Conservation (phyloP, 129 eudicot species). For the Lonicera japonica region DNA sequence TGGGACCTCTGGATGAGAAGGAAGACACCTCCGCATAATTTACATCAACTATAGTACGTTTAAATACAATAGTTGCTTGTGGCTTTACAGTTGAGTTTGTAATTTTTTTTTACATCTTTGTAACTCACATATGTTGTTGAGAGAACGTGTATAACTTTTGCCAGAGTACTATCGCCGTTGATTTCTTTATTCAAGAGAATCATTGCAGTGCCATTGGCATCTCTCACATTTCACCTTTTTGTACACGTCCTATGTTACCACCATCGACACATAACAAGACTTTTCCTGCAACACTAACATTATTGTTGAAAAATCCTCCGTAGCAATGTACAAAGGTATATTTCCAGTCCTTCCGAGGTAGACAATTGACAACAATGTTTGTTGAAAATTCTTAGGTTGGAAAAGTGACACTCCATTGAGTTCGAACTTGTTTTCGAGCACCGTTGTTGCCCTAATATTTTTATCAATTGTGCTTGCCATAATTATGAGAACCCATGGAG, state of each 20-base stretch:
- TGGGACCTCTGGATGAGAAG: conserved; percentile 62
- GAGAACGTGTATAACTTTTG: background rate
- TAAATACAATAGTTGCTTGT: no score
- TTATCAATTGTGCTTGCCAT: background rate
- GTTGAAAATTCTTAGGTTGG: no score
- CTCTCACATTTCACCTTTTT: no score
- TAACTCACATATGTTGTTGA: no score
- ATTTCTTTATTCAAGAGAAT: background rate
- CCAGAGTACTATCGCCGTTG: background rate
- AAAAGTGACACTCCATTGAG: conserved; percentile 1
- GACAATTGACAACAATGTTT: no score
- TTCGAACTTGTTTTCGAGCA: background rate
- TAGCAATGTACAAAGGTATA: background rate
- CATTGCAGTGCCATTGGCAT: no score
- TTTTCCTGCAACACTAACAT: background rate
- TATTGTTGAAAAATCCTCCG: background rate
- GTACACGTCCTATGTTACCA: no score
- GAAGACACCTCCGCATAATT: conserved; percentile 6
- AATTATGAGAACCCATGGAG: background rate
- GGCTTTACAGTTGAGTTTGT: background rate
- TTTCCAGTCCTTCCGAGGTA: background rate
- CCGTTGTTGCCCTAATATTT: background rate
- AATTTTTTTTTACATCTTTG: no score
- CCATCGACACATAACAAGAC: background rate
- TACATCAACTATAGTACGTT: no score